A percentile compares a stretch with the other conserved stretches of the same genome.
Conservation (phyloP, 2,329 filamentous ascomycete species). For the Kalmusia sp. region DNA sequence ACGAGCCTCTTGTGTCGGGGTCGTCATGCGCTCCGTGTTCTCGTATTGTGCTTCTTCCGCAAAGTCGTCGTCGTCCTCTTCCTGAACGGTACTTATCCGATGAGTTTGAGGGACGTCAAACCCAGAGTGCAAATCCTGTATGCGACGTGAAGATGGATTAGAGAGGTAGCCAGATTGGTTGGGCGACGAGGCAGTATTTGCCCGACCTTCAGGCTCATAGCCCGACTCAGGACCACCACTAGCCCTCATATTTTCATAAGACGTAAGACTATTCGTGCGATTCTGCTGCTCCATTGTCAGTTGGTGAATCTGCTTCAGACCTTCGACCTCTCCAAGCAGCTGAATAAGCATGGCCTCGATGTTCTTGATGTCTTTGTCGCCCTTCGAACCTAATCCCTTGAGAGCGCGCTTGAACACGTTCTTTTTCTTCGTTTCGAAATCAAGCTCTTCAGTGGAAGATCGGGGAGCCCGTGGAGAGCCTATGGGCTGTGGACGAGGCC, state of each 20-base stretch:
- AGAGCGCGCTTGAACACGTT: conserved; percentile 95
- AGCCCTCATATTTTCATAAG: conserved; percentile 73
- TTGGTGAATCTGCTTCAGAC: conserved; percentile 52
- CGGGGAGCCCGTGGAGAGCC: conserved; percentile 66
- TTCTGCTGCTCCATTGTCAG: conserved; percentile 39
- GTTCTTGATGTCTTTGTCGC: conserved; percentile 82
- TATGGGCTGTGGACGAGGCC: conserved; percentile 82
- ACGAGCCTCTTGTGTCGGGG: conserved; percentile 63
- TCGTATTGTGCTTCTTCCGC: conserved; percentile 67
- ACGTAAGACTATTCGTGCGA: conserved; percentile 63
- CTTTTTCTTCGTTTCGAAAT: conserved; percentile 77
- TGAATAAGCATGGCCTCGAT: conserved; percentile 79
- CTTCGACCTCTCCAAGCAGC: conserved; percentile 89
- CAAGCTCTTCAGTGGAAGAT: conserved; percentile 59
- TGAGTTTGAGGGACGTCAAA: conserved; percentile 68
- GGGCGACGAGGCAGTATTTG: conserved; percentile 75
- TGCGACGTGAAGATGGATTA: conserved; percentile 60
- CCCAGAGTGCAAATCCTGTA: conserved; percentile 55
- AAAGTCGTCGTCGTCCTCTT: conserved; percentile 82
- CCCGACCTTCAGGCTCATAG: conserved; percentile 84
- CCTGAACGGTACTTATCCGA: conserved; percentile 85
- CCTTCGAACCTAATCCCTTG: conserved; percentile 87
- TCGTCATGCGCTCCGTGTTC: conserved; percentile 66
- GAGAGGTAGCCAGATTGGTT: conserved; percentile 81
- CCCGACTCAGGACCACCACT: conserved; percentile 68